Conservation (phyloP, 352 stramenopile species). For the Pythium volutum region DNA sequence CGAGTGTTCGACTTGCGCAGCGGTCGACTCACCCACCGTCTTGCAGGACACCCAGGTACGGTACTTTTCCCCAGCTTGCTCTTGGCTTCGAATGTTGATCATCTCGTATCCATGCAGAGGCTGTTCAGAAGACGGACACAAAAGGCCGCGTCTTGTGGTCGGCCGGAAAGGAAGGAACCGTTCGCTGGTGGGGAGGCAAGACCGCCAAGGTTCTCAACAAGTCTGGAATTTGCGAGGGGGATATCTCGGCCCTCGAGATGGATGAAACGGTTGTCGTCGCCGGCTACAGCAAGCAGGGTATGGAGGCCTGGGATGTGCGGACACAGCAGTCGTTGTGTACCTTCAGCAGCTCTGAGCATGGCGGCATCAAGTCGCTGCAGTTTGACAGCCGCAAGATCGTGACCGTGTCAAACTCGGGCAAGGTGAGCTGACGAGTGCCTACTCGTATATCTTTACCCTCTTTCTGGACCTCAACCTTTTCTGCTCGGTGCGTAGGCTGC, state of each 20-base stretch:
- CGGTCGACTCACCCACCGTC: conserved; percentile 71
- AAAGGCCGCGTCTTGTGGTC: conserved; percentile 86
- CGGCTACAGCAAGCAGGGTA: conserved; percentile 76
- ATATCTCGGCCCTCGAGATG: conserved; percentile 83
- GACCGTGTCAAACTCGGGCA: conserved; percentile 67
- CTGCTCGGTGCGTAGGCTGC: conserved; percentile 40
- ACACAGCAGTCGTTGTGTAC: conserved; percentile 84
- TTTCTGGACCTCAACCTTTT: neutral
- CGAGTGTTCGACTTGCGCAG: conserved; percentile 85
- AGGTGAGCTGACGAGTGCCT: conserved; percentile 33
- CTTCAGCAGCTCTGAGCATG: conserved; percentile 73
- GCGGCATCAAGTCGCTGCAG: conserved; percentile 68
- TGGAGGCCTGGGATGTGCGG: conserved; percentile 87
- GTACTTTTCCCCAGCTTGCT: neutral
- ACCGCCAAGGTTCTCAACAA: conserved; percentile 85
- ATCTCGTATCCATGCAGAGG: conserved; percentile 38
- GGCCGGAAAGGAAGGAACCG: conserved; percentile 71
- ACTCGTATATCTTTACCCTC: neutral
- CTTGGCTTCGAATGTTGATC: neutral
- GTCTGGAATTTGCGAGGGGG: conserved; percentile 71
- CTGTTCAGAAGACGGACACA: conserved; percentile 79
- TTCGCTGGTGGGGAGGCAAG: conserved; percentile 88
- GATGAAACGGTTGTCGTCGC: conserved; percentile 87
- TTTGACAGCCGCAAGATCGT: conserved; percentile 89
- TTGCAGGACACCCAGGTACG: conserved; percentile 80